Evolutionary conservation across 2,329 filamentous ascomycete genomes (phyloP), one percentile per base, ranked within the genome.

Genomic region (Diplodia intermedia): DNA sequence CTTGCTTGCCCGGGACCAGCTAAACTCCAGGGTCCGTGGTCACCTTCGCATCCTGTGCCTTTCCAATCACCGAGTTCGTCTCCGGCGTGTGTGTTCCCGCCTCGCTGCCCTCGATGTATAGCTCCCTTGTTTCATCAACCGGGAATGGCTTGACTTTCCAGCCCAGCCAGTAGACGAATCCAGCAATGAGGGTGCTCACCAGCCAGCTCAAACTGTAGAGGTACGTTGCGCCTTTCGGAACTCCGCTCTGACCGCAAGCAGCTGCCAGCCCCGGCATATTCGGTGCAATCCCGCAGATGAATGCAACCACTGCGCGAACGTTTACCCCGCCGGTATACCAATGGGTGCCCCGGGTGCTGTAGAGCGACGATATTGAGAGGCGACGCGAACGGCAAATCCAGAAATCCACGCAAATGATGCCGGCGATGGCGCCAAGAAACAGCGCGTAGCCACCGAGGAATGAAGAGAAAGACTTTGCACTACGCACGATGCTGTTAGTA

Each of bases 401-500:
- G 38, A 69, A 70, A 38, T 76, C 73, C 5, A 69, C 71, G 53
- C 73, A 72, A 33, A 74, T 52, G 36, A 74, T 73, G 23, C 72
- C 69, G 7, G 74, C 72, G 68, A 74, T 74, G 33, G 73, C 72
- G 2, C 73, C 73, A 26, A 75, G 54, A 68, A 75, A 75, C 52
- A 75, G 73, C 40, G 72, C 71, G 66, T 75, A 75, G 60, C 72
- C 72, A 33, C 72, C 69, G 6, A 75, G 71, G 72, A 80, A 79
- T 71, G 23, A 80, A 72, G 71, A 80, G 43, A 67, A 67, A 9
- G 65, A 79, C 60, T 75, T 77, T 8, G 73, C 72, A 7, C 65
- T 67, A 12, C 4, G 18, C 33, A 5, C 38, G 33, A 54, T 23
- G 15, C 18, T 26, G 26, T 49, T 8, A 36, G 63, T 18, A 9